phyloP scores from a whole-genome alignment of 1,284 basidiomycete species.

The Neolentinus lepideus region DNA sequence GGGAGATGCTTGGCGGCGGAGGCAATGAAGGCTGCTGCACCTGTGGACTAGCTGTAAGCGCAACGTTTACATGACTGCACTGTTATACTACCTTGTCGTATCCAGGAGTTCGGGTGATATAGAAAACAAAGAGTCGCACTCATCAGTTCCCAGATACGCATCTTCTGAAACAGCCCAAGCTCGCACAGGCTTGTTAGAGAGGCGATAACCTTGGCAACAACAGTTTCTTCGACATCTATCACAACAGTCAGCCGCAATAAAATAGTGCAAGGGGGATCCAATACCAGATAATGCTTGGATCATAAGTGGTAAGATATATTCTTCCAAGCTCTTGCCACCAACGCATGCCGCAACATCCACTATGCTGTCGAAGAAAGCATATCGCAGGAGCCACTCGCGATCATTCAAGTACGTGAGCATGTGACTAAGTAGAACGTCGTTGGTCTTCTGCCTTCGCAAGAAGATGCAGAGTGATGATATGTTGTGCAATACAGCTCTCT shows the following conservation, averaged over 20 bases:
- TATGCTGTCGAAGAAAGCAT: constrained; percentile 93
- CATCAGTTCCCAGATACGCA: constrained; percentile 93
- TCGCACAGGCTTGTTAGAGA: constrained; percentile 84
- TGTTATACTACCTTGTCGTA: constrained; percentile 67
- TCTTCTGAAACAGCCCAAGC: constrained; percentile 82
- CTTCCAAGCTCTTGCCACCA: constrained; percentile 79
- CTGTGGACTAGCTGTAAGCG: constrained; percentile 29
- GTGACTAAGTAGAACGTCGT: constrained; percentile 92
- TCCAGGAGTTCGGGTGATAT: constrained; percentile 96
- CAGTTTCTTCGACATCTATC: constrained; percentile 92
- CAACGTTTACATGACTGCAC: not conserved
- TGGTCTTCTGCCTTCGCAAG: constrained; percentile 87
- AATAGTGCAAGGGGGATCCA: not conserved
- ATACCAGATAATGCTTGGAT: constrained; percentile 85
- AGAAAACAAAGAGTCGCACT: constrained; percentile 82
- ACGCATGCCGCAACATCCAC: constrained; percentile 93
- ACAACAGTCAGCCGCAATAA: not conserved
- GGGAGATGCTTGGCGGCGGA: constrained; percentile 77
- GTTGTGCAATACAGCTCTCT: constrained; percentile 70
- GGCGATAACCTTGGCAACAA: constrained; percentile 82
- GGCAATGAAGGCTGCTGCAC: constrained; percentile 81
- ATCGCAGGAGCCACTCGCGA: constrained; percentile 85
- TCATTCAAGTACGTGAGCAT: constrained; percentile 99
- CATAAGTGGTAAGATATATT: constrained; percentile 91
- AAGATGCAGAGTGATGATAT: constrained; percentile 90